A percentile compares a stretch with the other conserved stretches of the same genome.
Conservation (phyloP, 2,329 filamentous ascomycete species). For the Paecilomyces formosus region DNA sequence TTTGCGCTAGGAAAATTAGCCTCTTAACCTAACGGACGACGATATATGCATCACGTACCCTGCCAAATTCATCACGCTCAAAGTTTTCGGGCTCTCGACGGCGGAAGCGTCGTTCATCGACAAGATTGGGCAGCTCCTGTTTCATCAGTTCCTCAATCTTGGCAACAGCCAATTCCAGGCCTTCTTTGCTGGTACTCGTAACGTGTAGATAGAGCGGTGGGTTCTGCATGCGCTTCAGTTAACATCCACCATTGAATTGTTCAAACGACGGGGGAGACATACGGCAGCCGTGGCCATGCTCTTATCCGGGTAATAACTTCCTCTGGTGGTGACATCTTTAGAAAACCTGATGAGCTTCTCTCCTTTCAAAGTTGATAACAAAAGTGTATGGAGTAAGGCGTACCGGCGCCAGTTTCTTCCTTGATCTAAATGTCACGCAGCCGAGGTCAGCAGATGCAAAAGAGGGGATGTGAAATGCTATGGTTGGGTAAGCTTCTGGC, state of each 20-base stretch:
- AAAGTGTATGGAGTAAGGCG: constrained; percentile 47
- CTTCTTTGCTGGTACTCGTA: constrained; percentile 83
- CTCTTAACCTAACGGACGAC: constrained; percentile 8
- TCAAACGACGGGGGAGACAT: constrained; percentile 34
- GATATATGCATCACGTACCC: constrained; percentile 47
- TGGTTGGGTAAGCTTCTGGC: constrained; percentile 60
- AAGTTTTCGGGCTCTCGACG: constrained; percentile 69
- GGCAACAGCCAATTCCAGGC: constrained; percentile 77
- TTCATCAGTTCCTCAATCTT: constrained; percentile 95
- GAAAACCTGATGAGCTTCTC: constrained; percentile 51
- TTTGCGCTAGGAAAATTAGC: constrained; percentile 63
- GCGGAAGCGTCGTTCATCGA: constrained; percentile 88
- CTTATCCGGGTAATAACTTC: constrained; percentile 95
- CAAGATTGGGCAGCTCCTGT: constrained; percentile 87
- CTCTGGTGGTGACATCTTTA: constrained; percentile 97
- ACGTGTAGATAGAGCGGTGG: constrained; percentile 93
- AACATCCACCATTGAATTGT: constrained; percentile 2
- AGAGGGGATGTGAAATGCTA: constrained; percentile 56
- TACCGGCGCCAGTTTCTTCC: constrained; percentile 99
- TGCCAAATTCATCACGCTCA: constrained; percentile 83
- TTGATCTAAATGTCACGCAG: constrained; percentile 93
- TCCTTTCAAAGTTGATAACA: constrained; percentile 42
- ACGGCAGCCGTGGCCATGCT: constrained; percentile 91
- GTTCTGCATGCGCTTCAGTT: constrained; percentile 49
- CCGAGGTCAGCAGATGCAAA: constrained; percentile 90